Evolutionary conservation across 2,329 filamentous ascomycete species (phyloP), one percentile per base, ranked within the genome.

Genomic region (Cercospora zeae-maydis): DNA sequence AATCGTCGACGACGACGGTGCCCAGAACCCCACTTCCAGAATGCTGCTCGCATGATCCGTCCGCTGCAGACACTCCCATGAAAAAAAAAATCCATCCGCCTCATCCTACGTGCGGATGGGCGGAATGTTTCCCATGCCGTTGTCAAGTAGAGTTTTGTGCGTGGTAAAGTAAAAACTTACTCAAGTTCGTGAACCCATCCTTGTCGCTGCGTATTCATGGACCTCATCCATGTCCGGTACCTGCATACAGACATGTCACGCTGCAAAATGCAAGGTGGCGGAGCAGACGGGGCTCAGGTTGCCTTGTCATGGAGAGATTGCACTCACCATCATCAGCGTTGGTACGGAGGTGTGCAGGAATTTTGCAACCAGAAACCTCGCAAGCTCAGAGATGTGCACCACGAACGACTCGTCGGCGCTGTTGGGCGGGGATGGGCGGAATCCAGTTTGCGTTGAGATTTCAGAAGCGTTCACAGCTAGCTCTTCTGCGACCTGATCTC

Each of bases 281-380:
- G 14, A 16, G 2, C 13, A 31, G 11, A 2, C 27, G 4, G 24
- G 37, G 54, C 14, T 58, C 37, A 45, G 54, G 54, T 58, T 58
- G 34, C 54, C 54, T 58, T 11, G 54, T 58, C 54, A 4, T 45
- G 27, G 19, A 19, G 36, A 58, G 10, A 58, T 58, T 58, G 54
- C 54, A 39, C 54, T 47, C 54, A 51, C 47, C n/a, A n/a, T n/a
- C n/a, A 51, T 30, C 47, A 51, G 47, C 47, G 21, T 51, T 27
- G 47, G 47, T 51, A 51, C 24, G n/a, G 36, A 19, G 21, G 37
- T 37, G 33, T 47, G 19, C 36, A 33, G 31, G 21, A 36, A 39
- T 24, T 34, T n/a, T n/a, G n/a, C n/a, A n/a, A n/a, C n/a, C n/a
- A n/a, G n/a, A n/a, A n/a, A n/a, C n/a, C n/a, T n/a, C n/a, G n/a